Percentiles rank a stretch among this genome's conserved stretches.
phyloP scores from a whole-genome alignment of 2,329 filamentous ascomycete species.

The Aciculosporium take region DNA sequence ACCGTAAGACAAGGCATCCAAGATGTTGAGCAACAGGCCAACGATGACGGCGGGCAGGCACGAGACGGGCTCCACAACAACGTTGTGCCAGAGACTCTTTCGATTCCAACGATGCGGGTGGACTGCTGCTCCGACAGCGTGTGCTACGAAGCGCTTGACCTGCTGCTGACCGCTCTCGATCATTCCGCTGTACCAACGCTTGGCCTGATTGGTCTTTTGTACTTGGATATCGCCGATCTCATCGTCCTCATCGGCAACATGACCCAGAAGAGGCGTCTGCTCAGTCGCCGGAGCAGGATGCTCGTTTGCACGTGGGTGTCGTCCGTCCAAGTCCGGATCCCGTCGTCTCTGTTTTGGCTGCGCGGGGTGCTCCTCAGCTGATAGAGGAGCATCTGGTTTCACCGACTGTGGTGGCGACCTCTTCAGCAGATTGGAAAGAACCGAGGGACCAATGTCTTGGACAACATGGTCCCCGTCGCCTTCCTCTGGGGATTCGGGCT shows the following conservation, averaged over 20 bases:
- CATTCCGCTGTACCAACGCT: slow-evolving; percentile 22
- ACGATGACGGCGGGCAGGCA: slow-evolving; percentile 78
- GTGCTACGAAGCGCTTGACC: slow-evolving; percentile 17
- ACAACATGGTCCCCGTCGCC: slow-evolving; percentile 7
- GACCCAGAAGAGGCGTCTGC: slow-evolving; percentile 32
- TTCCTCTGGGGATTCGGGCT: slow-evolving; percentile 21
- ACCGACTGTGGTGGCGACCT: slow-evolving; percentile 30
- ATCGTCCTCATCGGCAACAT: slow-evolving; percentile 17
- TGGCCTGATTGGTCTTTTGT: slow-evolving; percentile 26
- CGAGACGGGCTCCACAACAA: slow-evolving; percentile 51
- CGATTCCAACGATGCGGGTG: slow-evolving; percentile 62
- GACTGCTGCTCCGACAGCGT: slow-evolving; percentile 22
- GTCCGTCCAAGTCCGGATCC: slow-evolving; percentile 1
- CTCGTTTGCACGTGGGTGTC: slow-evolving; percentile 6
- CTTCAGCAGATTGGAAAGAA: slow-evolving; percentile 35
- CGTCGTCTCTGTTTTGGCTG: slow-evolving; percentile 2
- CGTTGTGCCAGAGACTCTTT: slow-evolving; percentile 47
- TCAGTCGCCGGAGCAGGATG: slow-evolving; percentile 20
- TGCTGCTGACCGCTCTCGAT: slow-evolving; percentile 18
- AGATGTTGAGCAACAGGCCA: slow-evolving; percentile 76
- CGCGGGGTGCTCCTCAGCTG: background rate
- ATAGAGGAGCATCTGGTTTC: slow-evolving; percentile 6
- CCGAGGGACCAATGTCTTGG: slow-evolving; percentile 21
- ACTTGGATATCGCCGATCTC: slow-evolving; percentile 33
- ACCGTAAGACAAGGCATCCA: slow-evolving; percentile 92